These are phyloP conservation scores for Pseudogymnoascus pannorum DNA, from an alignment of 2,329 filamentous ascomycete species.

Conservation along the genomic window DNA sequence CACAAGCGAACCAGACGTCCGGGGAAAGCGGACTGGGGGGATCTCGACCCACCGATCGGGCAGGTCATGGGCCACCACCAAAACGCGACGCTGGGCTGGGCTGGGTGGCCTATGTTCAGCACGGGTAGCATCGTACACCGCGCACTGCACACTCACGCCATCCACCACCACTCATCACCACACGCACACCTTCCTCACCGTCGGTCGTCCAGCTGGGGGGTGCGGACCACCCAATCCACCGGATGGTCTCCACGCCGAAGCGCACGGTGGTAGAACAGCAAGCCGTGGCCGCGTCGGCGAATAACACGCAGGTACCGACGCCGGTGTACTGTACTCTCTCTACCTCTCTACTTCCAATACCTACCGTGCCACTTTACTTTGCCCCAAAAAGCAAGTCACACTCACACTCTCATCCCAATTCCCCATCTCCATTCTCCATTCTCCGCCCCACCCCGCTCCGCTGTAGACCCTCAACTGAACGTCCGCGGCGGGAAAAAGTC, in stretches of 20 bases:
- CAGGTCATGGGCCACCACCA: background rate
- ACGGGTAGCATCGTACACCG: too few species aligned
- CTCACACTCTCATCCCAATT: too few species aligned
- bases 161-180: background rate
- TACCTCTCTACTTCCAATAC: too few species aligned
- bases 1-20: background rate
- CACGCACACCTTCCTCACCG: background rate
- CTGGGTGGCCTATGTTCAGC: too few species aligned
- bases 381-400: background rate
- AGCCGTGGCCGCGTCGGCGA: background rate
- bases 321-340: background rate
- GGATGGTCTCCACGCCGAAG: background rate
- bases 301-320: background rate
- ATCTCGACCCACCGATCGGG: constrained; percentile 1
- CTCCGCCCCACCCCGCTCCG: background rate
- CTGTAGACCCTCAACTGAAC: background rate
- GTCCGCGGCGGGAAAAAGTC: background rate
- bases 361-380: too few species aligned
- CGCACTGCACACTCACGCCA: too few species aligned
- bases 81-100: too few species aligned
- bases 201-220: too few species aligned
- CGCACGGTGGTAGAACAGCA: too few species aligned
- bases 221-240: too few species aligned
- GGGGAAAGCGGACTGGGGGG: background rate
- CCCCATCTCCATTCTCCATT: background rate